phyloP scores from a whole-genome alignment of 2,329 filamentous ascomycete genomes.

The Clarireedia hainanense region DNA sequence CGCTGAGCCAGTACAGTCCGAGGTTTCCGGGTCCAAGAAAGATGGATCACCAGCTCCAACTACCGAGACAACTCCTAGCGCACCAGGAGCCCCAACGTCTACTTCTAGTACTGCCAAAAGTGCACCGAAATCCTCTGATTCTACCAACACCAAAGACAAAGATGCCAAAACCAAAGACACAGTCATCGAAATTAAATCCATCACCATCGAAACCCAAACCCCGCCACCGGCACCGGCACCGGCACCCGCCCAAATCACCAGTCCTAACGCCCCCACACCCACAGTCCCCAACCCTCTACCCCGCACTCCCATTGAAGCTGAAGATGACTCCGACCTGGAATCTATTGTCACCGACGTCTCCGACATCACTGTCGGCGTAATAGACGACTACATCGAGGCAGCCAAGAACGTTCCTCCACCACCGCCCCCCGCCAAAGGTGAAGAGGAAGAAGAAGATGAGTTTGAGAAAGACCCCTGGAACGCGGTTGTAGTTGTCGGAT shows the following conservation, averaged over 20 bases:
- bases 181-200: slow-evolving; percentile 1
- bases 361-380: slow-evolving; percentile 12
- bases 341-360: slow-evolving; percentile 19
- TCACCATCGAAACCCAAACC: not conserved
- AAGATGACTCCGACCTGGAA: slow-evolving; percentile 11
- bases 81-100: no score
- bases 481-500: slow-evolving; percentile 51
- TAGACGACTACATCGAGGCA: slow-evolving; percentile 18
- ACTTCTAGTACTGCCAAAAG: no score
- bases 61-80: no score
- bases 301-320: not conserved
- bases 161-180: not conserved
- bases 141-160: slow-evolving; percentile 6
- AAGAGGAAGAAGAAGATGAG: slow-evolving; percentile 45
- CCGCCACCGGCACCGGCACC: not conserved
- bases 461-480: slow-evolving; percentile 54
- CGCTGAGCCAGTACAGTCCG: no score
- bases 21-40: no score
- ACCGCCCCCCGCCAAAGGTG: slow-evolving; percentile 13
- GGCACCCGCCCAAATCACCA: not conserved
- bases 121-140: no score
- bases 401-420: slow-evolving; percentile 9
- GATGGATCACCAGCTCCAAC: no score
- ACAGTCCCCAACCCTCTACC: not conserved
- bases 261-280: not conserved